phyloP scores from a whole-genome alignment of 805 yeast genomes.

The Metschnikowia continentalis region DNA sequence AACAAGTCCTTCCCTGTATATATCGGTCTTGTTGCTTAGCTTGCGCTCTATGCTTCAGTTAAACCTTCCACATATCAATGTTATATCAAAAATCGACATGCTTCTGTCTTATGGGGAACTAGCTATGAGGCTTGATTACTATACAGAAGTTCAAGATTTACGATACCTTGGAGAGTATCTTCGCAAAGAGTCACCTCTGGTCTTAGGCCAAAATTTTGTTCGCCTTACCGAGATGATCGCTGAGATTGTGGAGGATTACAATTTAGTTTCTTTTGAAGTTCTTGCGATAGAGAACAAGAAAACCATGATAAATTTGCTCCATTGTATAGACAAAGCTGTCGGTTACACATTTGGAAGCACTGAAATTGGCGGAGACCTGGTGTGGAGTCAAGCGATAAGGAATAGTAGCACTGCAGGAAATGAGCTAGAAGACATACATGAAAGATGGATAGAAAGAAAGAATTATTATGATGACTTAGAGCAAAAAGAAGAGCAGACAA shows the following conservation, averaged over 20 bases:
- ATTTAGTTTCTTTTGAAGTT: constrained; percentile 84
- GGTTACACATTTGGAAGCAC: constrained; percentile 92
- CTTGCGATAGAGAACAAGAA: constrained; percentile 86
- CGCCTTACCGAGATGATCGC: constrained; percentile 72
- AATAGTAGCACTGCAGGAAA: constrained; percentile 56
- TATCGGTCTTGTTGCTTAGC: constrained; percentile 74
- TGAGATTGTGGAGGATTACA: constrained; percentile 82
- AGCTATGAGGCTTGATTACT: constrained; percentile 79
- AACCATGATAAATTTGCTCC: constrained; percentile 79
- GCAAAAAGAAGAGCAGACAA: constrained; percentile 21
- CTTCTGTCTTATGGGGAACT: constrained; percentile 71
- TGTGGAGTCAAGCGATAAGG: constrained; percentile 95
- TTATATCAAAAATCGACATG: constrained; percentile 85
- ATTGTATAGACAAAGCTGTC: constrained; percentile 81
- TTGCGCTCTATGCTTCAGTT: constrained; percentile 89
- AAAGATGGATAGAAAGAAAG: constrained; percentile 90
- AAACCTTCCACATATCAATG: constrained; percentile 90
- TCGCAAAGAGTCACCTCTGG: constrained; percentile 66
- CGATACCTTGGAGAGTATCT: constrained; percentile 61
- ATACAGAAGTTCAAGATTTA: constrained; percentile 89
- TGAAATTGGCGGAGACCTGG: constrained; percentile 94
- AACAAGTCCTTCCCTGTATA: constrained; percentile 83
- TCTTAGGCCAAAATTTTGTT: constrained; percentile 57
- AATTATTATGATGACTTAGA: constrained; percentile 62
- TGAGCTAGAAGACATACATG: constrained; percentile 73